Base-by-base conservation (phyloP, 1,284 basidiomycete genomes). In the Ustilago bromivora region DNA sequence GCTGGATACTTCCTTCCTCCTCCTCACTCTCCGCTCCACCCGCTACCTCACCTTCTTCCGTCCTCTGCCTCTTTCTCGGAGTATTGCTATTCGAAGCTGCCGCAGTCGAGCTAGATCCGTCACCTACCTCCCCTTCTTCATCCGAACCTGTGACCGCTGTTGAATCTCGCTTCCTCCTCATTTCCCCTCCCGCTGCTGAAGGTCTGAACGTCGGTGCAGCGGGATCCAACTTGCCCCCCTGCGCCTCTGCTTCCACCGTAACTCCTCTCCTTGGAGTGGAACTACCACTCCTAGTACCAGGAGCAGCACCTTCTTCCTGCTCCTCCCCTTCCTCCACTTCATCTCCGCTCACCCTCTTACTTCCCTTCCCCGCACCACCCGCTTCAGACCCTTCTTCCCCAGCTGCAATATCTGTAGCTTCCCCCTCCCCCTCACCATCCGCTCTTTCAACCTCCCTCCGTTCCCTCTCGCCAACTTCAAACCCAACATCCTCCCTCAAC, bases 401-500 rank as follows among this genome's bases (percentile, higher is more conserved):
- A 2, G 46, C 53, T 3, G 31, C 46, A 32, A 9, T 15, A n/a
- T 46, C 7, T 7, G 5, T 9, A 4, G 46, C 59, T 7, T 71
- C 67, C 17, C n/a, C 68, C 9, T 75, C 76, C 1, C 53, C 71
- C 36, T 79, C 79, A 1, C 78, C 76, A 55, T 71, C 79, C 32
- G 64, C 68, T 28, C 74, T 57, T 41, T 77, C 76, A 1, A 81
- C 79, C 49, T 79, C 79, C 38, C 72, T 56, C 46, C 79, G 52
- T 52, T 81, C 78, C 52, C 77, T 59, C 66, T 81, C 79, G 3
- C 79, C 79, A 7, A 81, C 79, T 43, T 81, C 79, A 31, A 46
- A 68, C 13, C 78, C 79, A 8, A 81, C 75, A 34, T 71, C 70
- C n/a, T 69, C 54, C 38, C 65, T 61, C 55, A 81, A 51, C 40